phyloP scores from a whole-genome alignment of 1,284 basidiomycete species.

The Heterobasidion irregulare region DNA sequence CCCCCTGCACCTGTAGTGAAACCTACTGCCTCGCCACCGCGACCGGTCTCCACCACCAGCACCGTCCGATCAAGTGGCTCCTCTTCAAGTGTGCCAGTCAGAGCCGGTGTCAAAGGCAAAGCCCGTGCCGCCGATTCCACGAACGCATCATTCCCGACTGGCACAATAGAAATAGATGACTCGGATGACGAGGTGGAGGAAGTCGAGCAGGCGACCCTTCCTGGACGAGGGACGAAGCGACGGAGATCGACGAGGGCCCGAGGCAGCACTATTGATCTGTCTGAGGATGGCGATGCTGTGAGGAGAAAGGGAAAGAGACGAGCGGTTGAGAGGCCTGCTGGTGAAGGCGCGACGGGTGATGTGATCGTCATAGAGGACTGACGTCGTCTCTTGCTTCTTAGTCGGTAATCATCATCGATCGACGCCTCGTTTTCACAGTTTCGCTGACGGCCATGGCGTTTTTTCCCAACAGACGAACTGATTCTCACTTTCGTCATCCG shows the following conservation, averaged over 20 bases:
- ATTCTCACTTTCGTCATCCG: too few species aligned
- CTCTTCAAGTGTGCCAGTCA: conserved; percentile 2
- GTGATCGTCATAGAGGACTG: conserved; percentile 35
- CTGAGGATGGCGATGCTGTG: conserved; percentile 11
- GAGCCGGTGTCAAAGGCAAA: conserved; percentile 23
- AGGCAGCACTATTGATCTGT: conserved; percentile 8
- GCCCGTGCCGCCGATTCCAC: conserved; percentile 14
- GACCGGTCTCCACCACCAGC: background rate
- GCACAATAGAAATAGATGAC: conserved; percentile 41
- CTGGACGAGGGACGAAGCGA: conserved; percentile 10
- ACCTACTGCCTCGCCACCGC: background rate
- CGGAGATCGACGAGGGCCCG: conserved; percentile 7
- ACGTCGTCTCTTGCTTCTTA: background rate
- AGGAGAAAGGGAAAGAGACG: conserved; percentile 10
- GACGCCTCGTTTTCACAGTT: too few species aligned
- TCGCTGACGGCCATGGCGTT: too few species aligned
- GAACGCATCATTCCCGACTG: conserved; percentile 11
- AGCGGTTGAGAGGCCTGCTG: conserved; percentile 7
- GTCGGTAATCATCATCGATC: too few species aligned
- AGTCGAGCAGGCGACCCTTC: conserved; percentile 2
- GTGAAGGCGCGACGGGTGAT: conserved; percentile 14
- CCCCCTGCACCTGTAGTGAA: conserved; percentile 14
- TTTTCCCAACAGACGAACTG: too few species aligned
- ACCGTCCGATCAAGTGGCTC: background rate
- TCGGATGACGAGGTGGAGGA: conserved; percentile 33